A percentile compares a stretch with the other conserved stretches of the same genome.
Conservation (phyloP, 176 grass and related monocot genomes). For the Hsuehochloa calcarea region DNA sequence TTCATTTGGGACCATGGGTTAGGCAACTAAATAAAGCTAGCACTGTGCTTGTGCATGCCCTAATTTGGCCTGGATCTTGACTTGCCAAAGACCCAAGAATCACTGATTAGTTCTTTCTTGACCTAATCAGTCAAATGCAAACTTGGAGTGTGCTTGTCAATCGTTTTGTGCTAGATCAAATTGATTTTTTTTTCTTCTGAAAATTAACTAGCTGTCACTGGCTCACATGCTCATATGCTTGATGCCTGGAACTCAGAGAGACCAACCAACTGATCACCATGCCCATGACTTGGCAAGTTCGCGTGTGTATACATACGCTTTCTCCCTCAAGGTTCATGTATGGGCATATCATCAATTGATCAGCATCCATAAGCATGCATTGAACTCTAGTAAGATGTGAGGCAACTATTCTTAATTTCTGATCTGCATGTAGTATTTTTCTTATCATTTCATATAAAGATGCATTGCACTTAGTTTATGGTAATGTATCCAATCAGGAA, state of each 20-base stretch:
- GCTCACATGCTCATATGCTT: constrained; percentile 21
- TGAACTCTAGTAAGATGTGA: background rate
- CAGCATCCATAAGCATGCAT: constrained; percentile 4
- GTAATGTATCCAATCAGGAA: background rate
- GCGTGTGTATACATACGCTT: constrained; percentile 3
- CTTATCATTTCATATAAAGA: background rate
- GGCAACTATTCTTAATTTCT: background rate
- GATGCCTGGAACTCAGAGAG: constrained; percentile 19
- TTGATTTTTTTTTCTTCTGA: background rate
- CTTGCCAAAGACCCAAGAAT: background rate
- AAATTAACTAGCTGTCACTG: constrained; percentile 2
- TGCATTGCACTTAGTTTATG: background rate
- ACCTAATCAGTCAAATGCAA: background rate
- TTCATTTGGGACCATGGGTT: background rate
- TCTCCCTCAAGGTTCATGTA: constrained; percentile 16
- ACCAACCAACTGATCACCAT: constrained; percentile 6
- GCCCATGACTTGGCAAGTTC: constrained; percentile 23
- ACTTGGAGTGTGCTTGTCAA: background rate
- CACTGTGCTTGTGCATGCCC: constrained; percentile 22
- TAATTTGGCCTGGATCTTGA: constrained; percentile 4
- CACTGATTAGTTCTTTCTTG: constrained; percentile 13
- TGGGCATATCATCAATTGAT: background rate
- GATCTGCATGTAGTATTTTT: background rate
- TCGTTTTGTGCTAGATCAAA: background rate
- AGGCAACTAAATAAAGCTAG: constrained; percentile 2